Base-by-base conservation (phyloP, 1,284 basidiomycete genomes). In the Ustilago lituana region DNA sequence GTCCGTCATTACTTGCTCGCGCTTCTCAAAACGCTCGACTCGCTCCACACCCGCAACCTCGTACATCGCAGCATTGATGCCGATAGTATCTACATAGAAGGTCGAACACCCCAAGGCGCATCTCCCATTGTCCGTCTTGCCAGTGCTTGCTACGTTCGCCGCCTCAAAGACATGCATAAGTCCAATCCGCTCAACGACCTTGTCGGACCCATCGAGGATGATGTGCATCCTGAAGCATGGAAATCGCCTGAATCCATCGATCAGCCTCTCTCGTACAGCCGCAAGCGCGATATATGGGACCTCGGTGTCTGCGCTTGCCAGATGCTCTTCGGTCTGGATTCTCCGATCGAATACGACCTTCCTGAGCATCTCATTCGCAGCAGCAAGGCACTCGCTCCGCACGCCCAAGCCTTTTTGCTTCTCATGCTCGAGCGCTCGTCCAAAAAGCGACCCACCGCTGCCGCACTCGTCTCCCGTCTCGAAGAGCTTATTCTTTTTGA, bases 271-370 rank as follows among this genome's bases (percentile, higher is more conserved):
- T 61, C 54, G 15, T 81, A 80, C 53, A 66, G 72, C 24, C 56
- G 74, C 31, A 76, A 77, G 40, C 66, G 76, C 14, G 82, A 83
- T 41, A 38, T 82, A 2, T 83, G 78, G 73, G 79, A 82, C 39
- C 53, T 81, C 1, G 82, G 80, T 7, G 54, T 78, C 6, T 73
- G 67, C 32, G 59, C 59, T 5, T 70, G 74, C 36, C 80, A 82
- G 43, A 79, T 82, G 72, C 61, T 82, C 1, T 79, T 70, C 37
- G 81, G 81, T 1, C n/a, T 66, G 23, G 65, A 76, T 19, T 65
- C 73, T 15, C 5, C 58, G 7, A 15, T 57, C 22, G 61, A 63
- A n/a, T 64, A 61, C 52, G 60, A 64, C 19, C 17, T 72, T 22
- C 78, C 74, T 2, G 75, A 75, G 39, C 60, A 58, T 23, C 58